Percentiles rank a stretch among this genome's conserved stretches.
Evolutionary conservation across 2,329 filamentous ascomycete species (phyloP).

Genomic region (Periconia macrospinosa): DNA sequence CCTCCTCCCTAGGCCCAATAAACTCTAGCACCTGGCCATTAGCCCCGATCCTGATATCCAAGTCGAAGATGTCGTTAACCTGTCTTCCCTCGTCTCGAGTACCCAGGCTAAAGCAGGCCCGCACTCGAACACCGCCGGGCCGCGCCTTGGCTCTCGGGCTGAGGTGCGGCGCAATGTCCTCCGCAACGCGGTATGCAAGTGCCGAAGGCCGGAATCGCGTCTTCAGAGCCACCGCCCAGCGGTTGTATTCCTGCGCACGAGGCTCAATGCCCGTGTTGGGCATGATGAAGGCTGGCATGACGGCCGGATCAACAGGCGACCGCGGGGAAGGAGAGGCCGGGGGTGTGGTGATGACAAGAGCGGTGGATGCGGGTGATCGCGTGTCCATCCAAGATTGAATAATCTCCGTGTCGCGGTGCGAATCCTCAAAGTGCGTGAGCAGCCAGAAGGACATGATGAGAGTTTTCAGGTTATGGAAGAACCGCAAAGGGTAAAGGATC

Average conservation of each 20-base stretch:
- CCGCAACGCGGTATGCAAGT: constrained; percentile 45
- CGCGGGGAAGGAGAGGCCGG: constrained; percentile 24
- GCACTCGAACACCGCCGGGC: constrained; percentile 46
- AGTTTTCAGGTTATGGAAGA: constrained; percentile 47
- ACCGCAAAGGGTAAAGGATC: constrained; percentile 43
- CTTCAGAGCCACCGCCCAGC: constrained; percentile 46
- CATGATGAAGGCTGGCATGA: constrained; percentile 23
- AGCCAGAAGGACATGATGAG: constrained; percentile 49
- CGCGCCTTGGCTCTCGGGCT: constrained; percentile 44
- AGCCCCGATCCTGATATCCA: constrained; percentile 47
- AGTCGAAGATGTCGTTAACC: constrained; percentile 48
- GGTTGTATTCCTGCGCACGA: constrained; percentile 33
- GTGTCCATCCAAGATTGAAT: constrained; percentile 49
- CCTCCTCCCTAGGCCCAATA: constrained; percentile 49
- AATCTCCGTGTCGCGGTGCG: constrained; percentile 45
- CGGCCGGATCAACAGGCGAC: constrained; percentile 26
- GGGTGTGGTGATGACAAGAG: constrained; percentile 40
- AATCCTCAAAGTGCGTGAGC: constrained; percentile 43
- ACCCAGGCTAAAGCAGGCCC: constrained; percentile 51
- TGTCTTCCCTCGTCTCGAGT: constrained; percentile 21
- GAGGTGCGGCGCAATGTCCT: constrained; percentile 45
- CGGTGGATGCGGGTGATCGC: constrained; percentile 42
- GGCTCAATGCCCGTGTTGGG: constrained; percentile 4
- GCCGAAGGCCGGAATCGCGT: constrained; percentile 44
- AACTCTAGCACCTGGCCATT: constrained; percentile 45